phyloP scores from a whole-genome alignment of 768 basidiomycete genomes.

The Tylopilus sp. region DNA sequence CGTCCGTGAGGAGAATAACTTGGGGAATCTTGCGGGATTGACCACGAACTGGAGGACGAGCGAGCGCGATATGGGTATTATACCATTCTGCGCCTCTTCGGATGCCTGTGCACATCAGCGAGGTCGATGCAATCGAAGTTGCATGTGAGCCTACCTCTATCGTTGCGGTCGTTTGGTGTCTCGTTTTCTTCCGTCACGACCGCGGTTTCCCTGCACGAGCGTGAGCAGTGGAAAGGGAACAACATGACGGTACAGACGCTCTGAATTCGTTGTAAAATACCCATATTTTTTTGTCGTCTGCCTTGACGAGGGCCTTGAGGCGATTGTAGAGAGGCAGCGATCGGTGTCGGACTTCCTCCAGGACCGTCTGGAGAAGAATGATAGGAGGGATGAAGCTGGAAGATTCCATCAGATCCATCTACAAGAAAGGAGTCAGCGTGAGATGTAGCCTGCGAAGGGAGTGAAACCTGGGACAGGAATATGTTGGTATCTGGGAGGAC shows the following conservation, averaged over 20 bases:
- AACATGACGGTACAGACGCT: conserved; percentile 48
- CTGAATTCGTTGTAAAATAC: conserved; percentile 86
- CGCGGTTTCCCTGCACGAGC: conserved; percentile 65
- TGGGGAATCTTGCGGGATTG: conserved; percentile 47
- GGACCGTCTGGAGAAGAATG: conserved; percentile 89
- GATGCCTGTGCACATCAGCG: conserved; percentile 59
- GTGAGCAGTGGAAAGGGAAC: neutral
- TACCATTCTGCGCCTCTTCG: conserved; percentile 89
- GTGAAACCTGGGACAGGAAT: conserved; percentile 73
- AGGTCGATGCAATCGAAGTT: neutral
- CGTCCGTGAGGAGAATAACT: conserved; percentile 86
- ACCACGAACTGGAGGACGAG: conserved; percentile 49
- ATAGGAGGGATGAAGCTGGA: conserved; percentile 72
- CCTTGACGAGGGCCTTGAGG: conserved; percentile 76
- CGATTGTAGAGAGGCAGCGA: conserved; percentile 92
- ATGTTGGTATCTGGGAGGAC: conserved; percentile 94
- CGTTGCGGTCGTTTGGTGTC: conserved; percentile 91
- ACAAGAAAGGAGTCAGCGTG: conserved; percentile 5
- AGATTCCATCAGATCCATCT: conserved; percentile 96
- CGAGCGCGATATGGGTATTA: conserved; percentile 60
- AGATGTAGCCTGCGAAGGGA: neutral
- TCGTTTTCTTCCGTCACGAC: conserved; percentile 74
- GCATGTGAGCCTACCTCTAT: conserved; percentile 57
- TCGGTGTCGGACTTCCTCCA: conserved; percentile 95
- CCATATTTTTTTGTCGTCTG: conserved; percentile 84